Base-by-base conservation (phyloP, 495 filamentous ascomycete species). In the Aspergillus wentii region DNA sequence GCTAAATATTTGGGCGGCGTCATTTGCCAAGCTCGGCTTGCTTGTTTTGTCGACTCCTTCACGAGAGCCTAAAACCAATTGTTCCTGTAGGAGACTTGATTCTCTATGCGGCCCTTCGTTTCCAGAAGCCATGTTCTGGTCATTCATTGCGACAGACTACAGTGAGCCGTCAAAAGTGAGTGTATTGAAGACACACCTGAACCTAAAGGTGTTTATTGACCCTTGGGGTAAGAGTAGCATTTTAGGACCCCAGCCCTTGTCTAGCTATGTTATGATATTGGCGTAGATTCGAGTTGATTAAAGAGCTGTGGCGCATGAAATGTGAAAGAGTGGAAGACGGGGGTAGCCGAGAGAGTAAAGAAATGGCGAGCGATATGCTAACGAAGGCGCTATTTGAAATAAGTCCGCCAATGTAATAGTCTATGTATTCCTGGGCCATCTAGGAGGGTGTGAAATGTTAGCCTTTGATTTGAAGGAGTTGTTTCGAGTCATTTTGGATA, bases 1-100 rank as follows among this genome's bases (percentile, higher is more conserved):
- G 16, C 77, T 75, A 61, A 85, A 85, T 37, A 95, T 76, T 51
- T 88, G 83, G 17, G 41, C 30, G 10, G 35, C 44, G 3, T 14
- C 33, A 36, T 49, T n/a, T n/a, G n/a, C 35, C 17, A 35, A 34
- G 19, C 17, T 27, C 20, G 31, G 13, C 13, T 40, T 27, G 4
- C 10, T 29, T 29, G 26, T n/a, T 29, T 3, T 29, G 3, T 29
- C 26, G 4, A n/a, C 10, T 29, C 26, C 26, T 29, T n/a, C 11
- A 29, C 26, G 5, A 13, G 26, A 29, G 11, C 14, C 10, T 13
- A 13, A 29, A 29, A n/a, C 26, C 11, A n/a, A n/a, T 13, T 29
- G 26, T 4, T 29, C 10, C 11, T 5, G 11, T n/a, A n/a, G 10
- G 10, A n/a, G 10, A 15, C 22, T 21, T 36, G 23, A 22, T 20